Conservation (phyloP, 2,329 filamentous ascomycete genomes). For the Aspergillus calidoustus region DNA sequence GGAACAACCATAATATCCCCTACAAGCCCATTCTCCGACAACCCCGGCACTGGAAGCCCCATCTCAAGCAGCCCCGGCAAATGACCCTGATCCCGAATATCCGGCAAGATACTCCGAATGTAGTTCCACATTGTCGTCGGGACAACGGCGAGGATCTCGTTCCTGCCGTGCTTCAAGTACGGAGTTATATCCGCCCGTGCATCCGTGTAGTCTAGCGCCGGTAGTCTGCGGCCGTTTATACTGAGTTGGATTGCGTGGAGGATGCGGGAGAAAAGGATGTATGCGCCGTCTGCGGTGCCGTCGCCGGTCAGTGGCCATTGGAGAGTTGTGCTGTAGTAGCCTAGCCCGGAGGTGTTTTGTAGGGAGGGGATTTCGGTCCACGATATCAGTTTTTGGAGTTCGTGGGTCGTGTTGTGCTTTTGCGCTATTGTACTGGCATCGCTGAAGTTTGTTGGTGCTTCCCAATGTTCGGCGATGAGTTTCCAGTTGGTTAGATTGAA, state of each 20-base stretch:
- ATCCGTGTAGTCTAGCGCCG: too few relatives aligned
- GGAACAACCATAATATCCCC: background rate
- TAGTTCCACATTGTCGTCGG: too few relatives aligned
- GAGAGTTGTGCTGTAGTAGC: conserved; percentile 25
- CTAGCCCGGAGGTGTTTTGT: background rate
- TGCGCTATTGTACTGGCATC: conserved; percentile 26
- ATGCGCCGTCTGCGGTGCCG: conserved; percentile 19
- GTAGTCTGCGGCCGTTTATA: conserved; percentile 18
- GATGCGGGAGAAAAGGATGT: conserved; percentile 21
- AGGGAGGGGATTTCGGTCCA: background rate
- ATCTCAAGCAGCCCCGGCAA: too few relatives aligned
- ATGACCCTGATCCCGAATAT: too few relatives aligned
- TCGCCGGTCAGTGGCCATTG: conserved; percentile 13
- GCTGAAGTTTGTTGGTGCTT: conserved; percentile 39
- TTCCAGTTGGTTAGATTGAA: conserved; percentile 39
- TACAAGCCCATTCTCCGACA: background rate
- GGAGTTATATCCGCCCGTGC: too few relatives aligned
- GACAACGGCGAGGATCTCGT: too few relatives aligned
- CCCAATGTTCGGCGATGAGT: conserved; percentile 46
- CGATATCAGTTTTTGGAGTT: background rate
- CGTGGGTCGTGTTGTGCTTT: conserved; percentile 37
- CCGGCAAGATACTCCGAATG: too few relatives aligned
- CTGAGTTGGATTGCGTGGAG: conserved; percentile 14
- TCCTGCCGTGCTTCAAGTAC: too few relatives aligned
- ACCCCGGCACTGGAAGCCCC: background rate